A percentile compares a stretch with the other conserved stretches of the same genome.
phyloP scores from a whole-genome alignment of 2,329 filamentous ascomycete species.

The Xylaria sp. region DNA sequence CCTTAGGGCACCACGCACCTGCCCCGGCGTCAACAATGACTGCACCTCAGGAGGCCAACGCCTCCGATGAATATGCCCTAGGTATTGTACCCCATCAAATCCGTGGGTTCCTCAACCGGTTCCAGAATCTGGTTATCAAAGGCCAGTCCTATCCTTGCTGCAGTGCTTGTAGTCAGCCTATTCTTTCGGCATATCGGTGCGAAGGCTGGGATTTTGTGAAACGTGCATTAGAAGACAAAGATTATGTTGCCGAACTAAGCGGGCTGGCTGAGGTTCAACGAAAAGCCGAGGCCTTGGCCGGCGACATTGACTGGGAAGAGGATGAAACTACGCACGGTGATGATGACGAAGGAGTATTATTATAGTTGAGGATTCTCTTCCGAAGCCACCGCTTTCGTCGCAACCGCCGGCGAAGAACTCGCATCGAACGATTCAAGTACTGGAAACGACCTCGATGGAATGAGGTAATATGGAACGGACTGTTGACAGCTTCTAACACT shows the following conservation, averaged over 20 bases:
- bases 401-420: conserved; percentile 39
- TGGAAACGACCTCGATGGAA: conserved; percentile 45
- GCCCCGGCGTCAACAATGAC: conserved; percentile 60
- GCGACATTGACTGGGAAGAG: conserved; percentile 51
- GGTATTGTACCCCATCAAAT: conserved; percentile 83
- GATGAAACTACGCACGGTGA: conserved; percentile 44
- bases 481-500: conserved; percentile 17
- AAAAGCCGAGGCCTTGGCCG: conserved; percentile 47
- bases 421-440: conserved; percentile 43
- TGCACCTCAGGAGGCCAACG: conserved; percentile 59
- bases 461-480: conserved; percentile 39
- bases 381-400: conserved; percentile 39
- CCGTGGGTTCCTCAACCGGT: conserved; percentile 79
- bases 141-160: conserved; percentile 83
- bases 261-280: conserved; percentile 51
- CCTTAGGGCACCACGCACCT: conserved; percentile 71
- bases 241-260: conserved; percentile 79
- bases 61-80: conserved; percentile 67
- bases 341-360: conserved; percentile 51
- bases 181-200: conserved; percentile 73
- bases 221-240: conserved; percentile 76
- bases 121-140: conserved; percentile 77
- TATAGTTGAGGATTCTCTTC: conserved; percentile 46
- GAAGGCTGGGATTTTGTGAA: conserved; percentile 83
- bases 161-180: conserved; percentile 79